Evolutionary conservation across 2,329 filamentous ascomycete species (phyloP).

Genomic region (Pseudogymnoascus sp.): DNA sequence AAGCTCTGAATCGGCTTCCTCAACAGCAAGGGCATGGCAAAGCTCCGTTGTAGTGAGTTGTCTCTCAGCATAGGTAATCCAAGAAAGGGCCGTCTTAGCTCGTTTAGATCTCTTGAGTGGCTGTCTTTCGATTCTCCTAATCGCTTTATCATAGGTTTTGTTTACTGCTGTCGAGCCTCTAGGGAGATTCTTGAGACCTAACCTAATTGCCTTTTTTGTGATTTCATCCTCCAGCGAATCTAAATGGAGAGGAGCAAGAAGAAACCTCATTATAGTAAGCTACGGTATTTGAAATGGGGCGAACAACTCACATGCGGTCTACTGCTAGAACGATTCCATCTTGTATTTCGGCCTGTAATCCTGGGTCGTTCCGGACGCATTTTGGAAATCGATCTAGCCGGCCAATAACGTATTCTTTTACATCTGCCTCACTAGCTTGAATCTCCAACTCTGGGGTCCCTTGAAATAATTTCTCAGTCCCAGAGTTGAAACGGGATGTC

Average conservation of each 20-base stretch:
- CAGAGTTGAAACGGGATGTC: conserved; percentile 33
- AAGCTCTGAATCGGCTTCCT: background rate
- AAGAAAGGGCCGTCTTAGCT: background rate
- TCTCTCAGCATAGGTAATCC: background rate
- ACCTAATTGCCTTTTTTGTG: background rate
- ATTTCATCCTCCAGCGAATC: background rate
- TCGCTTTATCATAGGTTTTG: background rate
- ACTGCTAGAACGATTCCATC: background rate
- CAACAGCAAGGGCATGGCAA: background rate
- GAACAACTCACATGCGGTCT: background rate
- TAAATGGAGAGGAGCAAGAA: background rate
- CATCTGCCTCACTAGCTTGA: background rate
- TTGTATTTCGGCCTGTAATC: background rate
- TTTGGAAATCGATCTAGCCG: background rate
- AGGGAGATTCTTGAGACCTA: background rate
- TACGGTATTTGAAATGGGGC: background rate
- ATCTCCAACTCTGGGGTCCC: background rate
- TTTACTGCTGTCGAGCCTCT: background rate
- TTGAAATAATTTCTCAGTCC: conserved; percentile 49
- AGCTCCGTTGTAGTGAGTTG: background rate
- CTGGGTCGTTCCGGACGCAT: background rate
- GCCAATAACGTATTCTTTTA: background rate
- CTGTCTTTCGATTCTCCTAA: background rate
- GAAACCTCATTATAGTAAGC: background rate
- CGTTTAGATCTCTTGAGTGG: background rate